Percentiles rank a stretch among this genome's conserved stretches.
phyloP scores from a whole-genome alignment of 169 alveolate genomes.

The Cryptosporidium muris region DNA sequence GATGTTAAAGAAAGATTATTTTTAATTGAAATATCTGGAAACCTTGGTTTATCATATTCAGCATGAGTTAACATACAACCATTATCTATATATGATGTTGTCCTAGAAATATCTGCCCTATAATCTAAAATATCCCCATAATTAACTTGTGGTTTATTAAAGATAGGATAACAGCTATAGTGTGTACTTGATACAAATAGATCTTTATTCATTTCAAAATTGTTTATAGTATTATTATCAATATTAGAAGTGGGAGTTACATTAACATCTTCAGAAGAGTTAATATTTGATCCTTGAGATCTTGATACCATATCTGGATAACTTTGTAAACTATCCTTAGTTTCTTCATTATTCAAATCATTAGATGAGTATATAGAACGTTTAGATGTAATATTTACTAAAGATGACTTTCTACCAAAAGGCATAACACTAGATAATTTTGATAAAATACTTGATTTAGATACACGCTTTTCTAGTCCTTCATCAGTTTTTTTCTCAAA shows the following conservation, averaged over 20 bases:
- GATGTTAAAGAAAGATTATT: neutral
- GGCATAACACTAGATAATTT: constrained; percentile 15
- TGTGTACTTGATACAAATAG: neutral
- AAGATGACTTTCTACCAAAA: constrained; percentile 16
- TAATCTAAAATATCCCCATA: constrained; percentile 58
- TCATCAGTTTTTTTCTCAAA: neutral
- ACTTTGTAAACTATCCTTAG: neutral
- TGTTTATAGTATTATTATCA: constrained; percentile 1
- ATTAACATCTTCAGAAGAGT: neutral
- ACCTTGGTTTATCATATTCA: neutral
- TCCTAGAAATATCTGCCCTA: constrained; percentile 40
- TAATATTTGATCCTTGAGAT: constrained; percentile 16
- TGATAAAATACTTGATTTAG: constrained; percentile 10
- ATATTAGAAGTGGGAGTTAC: constrained; percentile 14
- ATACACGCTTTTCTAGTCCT: neutral
- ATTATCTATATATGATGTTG: constrained; percentile 4
- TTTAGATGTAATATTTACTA: neutral
- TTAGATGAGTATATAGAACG: neutral
- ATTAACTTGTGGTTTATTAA: constrained; percentile 26
- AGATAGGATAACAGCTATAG: neutral
- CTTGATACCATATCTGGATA: neutral
- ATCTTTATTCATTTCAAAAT: neutral
- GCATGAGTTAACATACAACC: no score
- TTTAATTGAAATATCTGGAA: neutral
- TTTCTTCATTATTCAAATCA: neutral